These are phyloP conservation scores for Ophiognomonia clavigignenti-juglandacearum DNA, from an alignment of 2,329 filamentous ascomycete genomes.

Conservation along the genomic window DNA sequence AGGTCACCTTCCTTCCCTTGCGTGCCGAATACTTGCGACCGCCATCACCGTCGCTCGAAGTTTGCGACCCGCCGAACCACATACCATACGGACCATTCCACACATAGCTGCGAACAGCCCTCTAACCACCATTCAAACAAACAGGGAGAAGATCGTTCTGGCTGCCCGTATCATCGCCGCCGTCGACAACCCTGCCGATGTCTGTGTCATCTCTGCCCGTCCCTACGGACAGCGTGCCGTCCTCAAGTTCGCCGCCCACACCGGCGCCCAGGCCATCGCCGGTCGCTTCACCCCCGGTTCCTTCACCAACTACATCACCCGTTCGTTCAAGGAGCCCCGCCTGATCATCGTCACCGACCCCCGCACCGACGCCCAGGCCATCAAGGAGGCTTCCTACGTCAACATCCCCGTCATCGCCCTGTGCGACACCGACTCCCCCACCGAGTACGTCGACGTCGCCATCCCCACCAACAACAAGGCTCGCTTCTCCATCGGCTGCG, in stretches of 20 bases:
- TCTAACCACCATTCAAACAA: neutral
- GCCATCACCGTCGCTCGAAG: neutral
- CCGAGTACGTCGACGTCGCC: conserved; percentile 98
- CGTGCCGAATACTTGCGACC: no score
- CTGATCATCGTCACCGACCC: conserved; percentile 99
- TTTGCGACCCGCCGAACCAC: neutral
- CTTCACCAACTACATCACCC: conserved; percentile 99
- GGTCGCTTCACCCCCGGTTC: conserved; percentile 99
- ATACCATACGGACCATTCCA: neutral
- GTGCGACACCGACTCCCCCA: conserved; percentile 98
- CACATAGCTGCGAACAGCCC: no score
- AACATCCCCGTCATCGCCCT: conserved; percentile 99
- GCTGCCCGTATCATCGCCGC: conserved; percentile 98
- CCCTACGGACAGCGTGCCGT: conserved; percentile 99
- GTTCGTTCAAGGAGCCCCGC: conserved; percentile 99
- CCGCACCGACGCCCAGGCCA: conserved; percentile 98
- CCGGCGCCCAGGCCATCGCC: conserved; percentile 94
- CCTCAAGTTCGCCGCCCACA: conserved; percentile 99
- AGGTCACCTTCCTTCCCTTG: conserved; percentile 39
- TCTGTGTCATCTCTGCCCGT: conserved; percentile 98
- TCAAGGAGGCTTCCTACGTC: conserved; percentile 99
- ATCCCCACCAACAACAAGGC: conserved; percentile 99
- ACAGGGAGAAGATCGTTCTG: conserved; percentile 98
- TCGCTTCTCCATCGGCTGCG: conserved; percentile 94
- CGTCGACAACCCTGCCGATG: conserved; percentile 98